Evolutionary conservation across 768 basidiomycete genomes (phyloP).

Genomic region (Lepiota subincarnata): DNA sequence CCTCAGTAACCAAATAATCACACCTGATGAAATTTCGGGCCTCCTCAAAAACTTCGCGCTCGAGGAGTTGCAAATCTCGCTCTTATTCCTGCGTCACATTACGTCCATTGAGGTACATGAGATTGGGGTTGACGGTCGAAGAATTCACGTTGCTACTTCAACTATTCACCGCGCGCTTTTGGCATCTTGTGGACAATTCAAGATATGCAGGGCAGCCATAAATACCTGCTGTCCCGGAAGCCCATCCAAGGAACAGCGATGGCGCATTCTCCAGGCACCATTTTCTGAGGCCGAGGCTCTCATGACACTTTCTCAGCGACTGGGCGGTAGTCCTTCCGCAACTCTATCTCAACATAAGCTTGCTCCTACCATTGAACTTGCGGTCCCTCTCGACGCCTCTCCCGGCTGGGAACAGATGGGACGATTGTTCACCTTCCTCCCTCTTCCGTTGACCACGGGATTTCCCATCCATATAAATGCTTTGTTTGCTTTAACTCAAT

Average conservation of each 20-base stretch:
- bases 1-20: conserved; percentile 31
- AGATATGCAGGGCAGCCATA: conserved; percentile 17
- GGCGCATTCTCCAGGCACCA: conserved; percentile 30
- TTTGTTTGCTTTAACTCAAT: conserved; percentile 41
- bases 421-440: conserved; percentile 45
- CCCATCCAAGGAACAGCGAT: conserved; percentile 18
- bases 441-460: conserved; percentile 40
- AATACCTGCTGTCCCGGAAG: conserved; percentile 10
- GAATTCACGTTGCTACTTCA: conserved; percentile 15
- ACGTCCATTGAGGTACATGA: conserved; percentile 36
- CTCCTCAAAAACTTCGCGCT: conserved; percentile 39
- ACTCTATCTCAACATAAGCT: conserved; percentile 38
- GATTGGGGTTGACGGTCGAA: conserved; percentile 24
- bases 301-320: conserved; percentile 20
- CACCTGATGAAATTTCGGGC: conserved; percentile 26
- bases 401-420: conserved; percentile 20
- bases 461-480: conserved; percentile 45
- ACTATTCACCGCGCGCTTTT: conserved; percentile 12
- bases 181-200: background rate
- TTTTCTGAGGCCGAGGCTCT: conserved; percentile 24
- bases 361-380: conserved; percentile 32
- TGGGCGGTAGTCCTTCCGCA: conserved; percentile 20
- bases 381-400: conserved; percentile 24
- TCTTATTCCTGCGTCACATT: conserved; percentile 41
- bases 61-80: conserved; percentile 33